Evolutionary conservation across 2,329 filamentous ascomycete genomes (phyloP), one percentile per base, ranked within the genome.

Genomic region (Fusarium fujikuroi): DNA sequence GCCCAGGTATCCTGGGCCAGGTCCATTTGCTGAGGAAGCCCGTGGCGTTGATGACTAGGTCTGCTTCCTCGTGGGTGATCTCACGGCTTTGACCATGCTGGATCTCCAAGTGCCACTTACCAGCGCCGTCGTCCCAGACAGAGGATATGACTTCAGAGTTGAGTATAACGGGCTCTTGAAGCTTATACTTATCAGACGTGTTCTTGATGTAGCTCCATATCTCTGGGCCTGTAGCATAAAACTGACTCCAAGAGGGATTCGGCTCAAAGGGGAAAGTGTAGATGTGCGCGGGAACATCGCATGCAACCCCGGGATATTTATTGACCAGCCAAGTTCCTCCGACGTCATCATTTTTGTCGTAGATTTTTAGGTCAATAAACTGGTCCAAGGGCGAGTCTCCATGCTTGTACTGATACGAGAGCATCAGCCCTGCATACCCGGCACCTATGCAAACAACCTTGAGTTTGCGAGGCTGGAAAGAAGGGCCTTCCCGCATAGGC

Each of bases 121-220:
- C 36, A 10, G 16, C 1, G 1, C 32, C 5, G 34, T 60, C n/a
- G 5, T 60, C 18, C 58, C 28, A 60, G 12, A 1, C 5, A 0
- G 46, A 32, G 1, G 36, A 40, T 14, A 23, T 4, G 1, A 60
- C 7, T 42, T 42, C 11, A 8, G 37, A n/a, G 3, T 53, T 40
- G 2, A 53, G 21, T 16, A 21, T 21, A 1, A 60, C 46, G 0
- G 44, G 44, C 0, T 60, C n/a, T 4, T 21, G 1, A 9, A 60
- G n/a, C 2, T 14, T 5, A 14, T 53, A 60, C 18, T 53, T 60
- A 0, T 60, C 46, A 0, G 46, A 36, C 1, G 46, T 43, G 3
- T 10, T 36, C 2, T 60, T 60, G n/a, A 53, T 43, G 5, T 60
- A 60, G 10, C 25, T 28, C 37, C 58, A 60, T 10, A 60, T 60